These are phyloP conservation scores for Ganoderma multipileum DNA, from an alignment of 1,284 basidiomycete genomes.

Conservation along the genomic window DNA sequence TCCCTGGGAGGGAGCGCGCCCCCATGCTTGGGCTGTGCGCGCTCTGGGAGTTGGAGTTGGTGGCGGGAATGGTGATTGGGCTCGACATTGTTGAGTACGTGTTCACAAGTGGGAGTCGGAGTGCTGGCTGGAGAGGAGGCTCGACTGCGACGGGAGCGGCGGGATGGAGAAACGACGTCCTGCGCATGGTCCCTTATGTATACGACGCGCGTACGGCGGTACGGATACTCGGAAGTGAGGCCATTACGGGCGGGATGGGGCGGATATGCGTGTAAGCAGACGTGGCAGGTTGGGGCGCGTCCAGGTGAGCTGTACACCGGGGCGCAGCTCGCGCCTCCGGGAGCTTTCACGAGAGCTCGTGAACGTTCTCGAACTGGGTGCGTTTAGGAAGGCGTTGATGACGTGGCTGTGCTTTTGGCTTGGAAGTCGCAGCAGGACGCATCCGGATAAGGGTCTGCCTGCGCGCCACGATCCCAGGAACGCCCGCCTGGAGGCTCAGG, in stretches of 20 bases:
- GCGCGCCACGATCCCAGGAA: not conserved
- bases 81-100: constrained; percentile 34
- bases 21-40: constrained; percentile 4
- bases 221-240: not conserved
- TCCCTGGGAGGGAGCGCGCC: constrained; percentile 25
- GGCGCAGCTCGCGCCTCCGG: not conserved
- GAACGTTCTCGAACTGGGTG: not conserved
- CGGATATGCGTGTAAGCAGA: constrained; percentile 3
- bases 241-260: not conserved
- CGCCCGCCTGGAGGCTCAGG: not conserved
- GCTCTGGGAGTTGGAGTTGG: constrained; percentile 7
- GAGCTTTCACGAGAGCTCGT: not conserved
- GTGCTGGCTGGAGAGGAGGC: not conserved
- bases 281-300: not conserved
- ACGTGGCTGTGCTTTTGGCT: not conserved
- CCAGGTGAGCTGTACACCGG: not conserved
- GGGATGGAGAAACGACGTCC: not conserved
- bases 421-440: not conserved
- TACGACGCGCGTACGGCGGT: not conserved
- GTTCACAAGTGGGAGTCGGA: constrained; percentile 4
- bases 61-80: constrained; percentile 34
- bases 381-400: not conserved
- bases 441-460: not conserved
- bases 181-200: not conserved
- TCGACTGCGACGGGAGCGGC: constrained; percentile 5